These are phyloP conservation scores for Stagonosporopsis vannaccii DNA, from an alignment of 2,329 filamentous ascomycete species.

Conservation along the genomic window DNA sequence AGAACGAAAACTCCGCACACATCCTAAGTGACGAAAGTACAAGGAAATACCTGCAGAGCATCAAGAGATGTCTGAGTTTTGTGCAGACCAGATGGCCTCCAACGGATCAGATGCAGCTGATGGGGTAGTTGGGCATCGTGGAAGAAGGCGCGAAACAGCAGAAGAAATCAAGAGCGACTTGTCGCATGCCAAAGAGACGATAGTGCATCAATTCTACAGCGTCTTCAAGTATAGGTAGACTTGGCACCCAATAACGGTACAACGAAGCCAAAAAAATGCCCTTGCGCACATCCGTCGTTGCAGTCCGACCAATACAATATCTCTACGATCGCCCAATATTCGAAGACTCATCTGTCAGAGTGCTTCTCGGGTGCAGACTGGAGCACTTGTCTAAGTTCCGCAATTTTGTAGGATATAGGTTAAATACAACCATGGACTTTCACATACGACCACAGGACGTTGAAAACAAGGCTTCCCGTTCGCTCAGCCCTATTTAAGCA, in stretches of 20 bases:
- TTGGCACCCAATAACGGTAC: neutral
- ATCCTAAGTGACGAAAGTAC: constrained; percentile 98
- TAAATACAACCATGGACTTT: neutral
- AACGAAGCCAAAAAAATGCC: no score
- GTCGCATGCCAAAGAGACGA: neutral
- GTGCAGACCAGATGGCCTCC: constrained; percentile 97
- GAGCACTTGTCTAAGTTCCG: no score
- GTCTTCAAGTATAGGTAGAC: neutral
- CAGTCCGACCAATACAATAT: no score
- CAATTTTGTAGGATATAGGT: neutral
- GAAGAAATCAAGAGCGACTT: neutral
- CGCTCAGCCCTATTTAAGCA: constrained; percentile 15
- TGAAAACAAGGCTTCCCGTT: constrained; percentile 14
- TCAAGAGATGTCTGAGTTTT: constrained; percentile 96
- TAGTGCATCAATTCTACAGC: constrained; percentile 1
- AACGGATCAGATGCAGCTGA: constrained; percentile 88
- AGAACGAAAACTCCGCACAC: constrained; percentile 80
- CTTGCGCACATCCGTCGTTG: no score
- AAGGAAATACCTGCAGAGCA: constrained; percentile 94
- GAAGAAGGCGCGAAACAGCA: neutral
- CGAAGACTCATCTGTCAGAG: no score
- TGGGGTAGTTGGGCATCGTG: constrained; percentile 68
- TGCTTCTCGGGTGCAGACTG: no score
- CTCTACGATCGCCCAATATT: no score
- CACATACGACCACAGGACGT: constrained; percentile 11